Conservation (phyloP, 805 yeast genomes). For the Saturnispora hagleri region DNA sequence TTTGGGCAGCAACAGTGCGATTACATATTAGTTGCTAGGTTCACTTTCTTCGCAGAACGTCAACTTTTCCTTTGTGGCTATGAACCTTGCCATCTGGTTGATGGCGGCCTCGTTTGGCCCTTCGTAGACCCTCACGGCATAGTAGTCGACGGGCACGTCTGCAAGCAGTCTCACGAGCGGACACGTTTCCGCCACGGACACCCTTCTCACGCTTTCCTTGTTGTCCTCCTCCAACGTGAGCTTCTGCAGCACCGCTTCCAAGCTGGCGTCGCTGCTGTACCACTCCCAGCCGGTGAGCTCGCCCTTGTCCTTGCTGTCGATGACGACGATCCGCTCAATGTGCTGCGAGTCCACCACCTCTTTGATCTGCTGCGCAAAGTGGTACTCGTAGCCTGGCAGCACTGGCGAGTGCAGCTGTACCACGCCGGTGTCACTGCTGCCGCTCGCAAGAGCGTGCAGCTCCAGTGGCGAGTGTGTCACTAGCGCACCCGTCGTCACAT, state of each 20-base stretch:
- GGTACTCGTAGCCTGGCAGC: constrained; percentile 11
- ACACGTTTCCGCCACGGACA: background rate
- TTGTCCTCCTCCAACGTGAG: background rate
- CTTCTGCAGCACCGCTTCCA: background rate
- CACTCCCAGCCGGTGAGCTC: constrained; percentile 6
- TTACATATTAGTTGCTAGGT: background rate
- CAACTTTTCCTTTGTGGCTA: constrained; percentile 1
- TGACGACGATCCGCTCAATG: constrained; percentile 3
- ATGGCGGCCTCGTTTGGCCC: constrained; percentile 9
- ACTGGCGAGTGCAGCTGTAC: constrained; percentile 13
- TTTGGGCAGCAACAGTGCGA: no score
- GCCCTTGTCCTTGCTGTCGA: constrained; percentile 10
- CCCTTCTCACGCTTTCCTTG: background rate
- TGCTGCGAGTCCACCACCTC: background rate
- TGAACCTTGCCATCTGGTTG: background rate
- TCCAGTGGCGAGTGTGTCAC: constrained; percentile 9
- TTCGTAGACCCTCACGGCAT: constrained; percentile 11
- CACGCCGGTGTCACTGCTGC: background rate
- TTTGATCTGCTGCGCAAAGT: constrained; percentile 8
- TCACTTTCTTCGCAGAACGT: background rate
- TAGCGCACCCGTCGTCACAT: constrained; percentile 41
- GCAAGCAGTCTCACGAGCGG: background rate
- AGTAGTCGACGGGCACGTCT: constrained; percentile 2
- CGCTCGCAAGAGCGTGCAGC: background rate
- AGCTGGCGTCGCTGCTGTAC: background rate